phyloP scores from a whole-genome alignment of 2,329 filamentous ascomycete genomes.

The Alternaria triticimaculans region DNA sequence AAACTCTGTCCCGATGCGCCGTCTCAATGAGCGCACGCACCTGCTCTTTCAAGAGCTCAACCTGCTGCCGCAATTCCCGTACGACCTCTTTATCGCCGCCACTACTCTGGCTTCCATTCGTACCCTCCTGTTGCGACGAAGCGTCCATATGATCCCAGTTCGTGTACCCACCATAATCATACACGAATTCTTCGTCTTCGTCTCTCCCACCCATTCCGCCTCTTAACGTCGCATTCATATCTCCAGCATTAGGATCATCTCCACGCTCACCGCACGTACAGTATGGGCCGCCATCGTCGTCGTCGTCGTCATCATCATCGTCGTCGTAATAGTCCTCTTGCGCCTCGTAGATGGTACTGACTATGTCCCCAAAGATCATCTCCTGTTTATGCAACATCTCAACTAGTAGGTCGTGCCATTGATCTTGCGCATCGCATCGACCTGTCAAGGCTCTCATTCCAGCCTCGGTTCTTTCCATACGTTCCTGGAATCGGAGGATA shows the following conservation, averaged over 20 bases:
- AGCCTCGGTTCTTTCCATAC: background rate
- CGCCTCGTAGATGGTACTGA: background rate
- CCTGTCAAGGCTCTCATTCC: background rate
- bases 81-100: background rate
- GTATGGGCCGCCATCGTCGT: background rate
- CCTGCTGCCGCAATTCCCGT: background rate
- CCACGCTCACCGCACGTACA: background rate
- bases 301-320: background rate
- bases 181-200: constrained; percentile 11
- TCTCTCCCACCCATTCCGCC: constrained; percentile 6
- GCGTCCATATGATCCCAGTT: constrained; percentile 3
- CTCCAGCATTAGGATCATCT: background rate
- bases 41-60: background rate
- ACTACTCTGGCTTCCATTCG: background rate
- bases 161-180: constrained; percentile 1
- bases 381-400: background rate
- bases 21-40: background rate
- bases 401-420: background rate
- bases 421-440: background rate
- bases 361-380: background rate
- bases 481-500: background rate
- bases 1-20: background rate
- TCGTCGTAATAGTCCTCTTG: background rate
- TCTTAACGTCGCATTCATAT: background rate
- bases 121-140: too few relatives aligned